Percentiles rank a stretch among this genome's conserved stretches.
phyloP scores from a whole-genome alignment of 306 rosid genomes.

The Acacia crassicarpa region DNA sequence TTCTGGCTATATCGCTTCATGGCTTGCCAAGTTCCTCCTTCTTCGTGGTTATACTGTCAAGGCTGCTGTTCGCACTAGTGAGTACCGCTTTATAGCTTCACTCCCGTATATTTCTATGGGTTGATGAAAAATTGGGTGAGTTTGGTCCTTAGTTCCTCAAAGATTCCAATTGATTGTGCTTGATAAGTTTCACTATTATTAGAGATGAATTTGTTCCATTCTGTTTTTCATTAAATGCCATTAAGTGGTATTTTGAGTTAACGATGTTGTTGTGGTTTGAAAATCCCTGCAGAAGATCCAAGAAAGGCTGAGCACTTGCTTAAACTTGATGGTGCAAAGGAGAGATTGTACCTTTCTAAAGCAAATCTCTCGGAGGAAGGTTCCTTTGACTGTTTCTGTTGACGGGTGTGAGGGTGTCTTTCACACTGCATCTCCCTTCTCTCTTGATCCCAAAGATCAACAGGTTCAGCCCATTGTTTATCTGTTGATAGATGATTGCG shows the following conservation, averaged over 20 bases:
- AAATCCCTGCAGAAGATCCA: neutral
- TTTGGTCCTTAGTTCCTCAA: too few species aligned
- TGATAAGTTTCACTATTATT: too few species aligned
- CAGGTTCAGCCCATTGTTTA: neutral
- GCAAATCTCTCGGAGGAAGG: slow-evolving; percentile 5
- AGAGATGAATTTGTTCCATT: neutral
- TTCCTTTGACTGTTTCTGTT: slow-evolving; percentile 7
- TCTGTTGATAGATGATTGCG: neutral
- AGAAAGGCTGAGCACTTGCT: slow-evolving; percentile 9
- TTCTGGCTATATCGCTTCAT: slow-evolving; percentile 43
- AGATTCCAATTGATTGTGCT: too few species aligned
- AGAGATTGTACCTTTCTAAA: neutral
- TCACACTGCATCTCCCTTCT: slow-evolving; percentile 13
- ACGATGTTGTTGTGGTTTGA: neutral
- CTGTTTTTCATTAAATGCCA: neutral
- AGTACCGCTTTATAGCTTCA: neutral
- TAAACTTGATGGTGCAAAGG: slow-evolving; percentile 13
- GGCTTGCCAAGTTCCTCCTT: slow-evolving; percentile 46
- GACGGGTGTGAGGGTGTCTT: slow-evolving; percentile 14
- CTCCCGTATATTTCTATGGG: neutral
- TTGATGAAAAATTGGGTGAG: too few species aligned
- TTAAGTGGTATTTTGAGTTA: neutral
- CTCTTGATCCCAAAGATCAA: neutral
- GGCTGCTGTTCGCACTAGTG: slow-evolving; percentile 7
- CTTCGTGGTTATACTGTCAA: slow-evolving; percentile 31